phyloP scores from a whole-genome alignment of 176 grass and related monocot genomes.

The Avena insularis region DNA sequence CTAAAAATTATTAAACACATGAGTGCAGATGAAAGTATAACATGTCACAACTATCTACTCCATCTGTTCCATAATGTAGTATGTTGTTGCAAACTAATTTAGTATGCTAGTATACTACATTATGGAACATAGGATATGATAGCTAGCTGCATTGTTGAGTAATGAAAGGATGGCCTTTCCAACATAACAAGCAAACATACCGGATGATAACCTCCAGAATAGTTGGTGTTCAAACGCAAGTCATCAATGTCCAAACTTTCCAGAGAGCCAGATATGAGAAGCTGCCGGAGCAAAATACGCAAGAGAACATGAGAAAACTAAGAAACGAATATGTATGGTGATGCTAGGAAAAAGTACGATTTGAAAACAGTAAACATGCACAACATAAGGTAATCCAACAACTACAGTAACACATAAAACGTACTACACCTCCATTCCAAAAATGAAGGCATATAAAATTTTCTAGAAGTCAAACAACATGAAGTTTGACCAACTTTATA shows the following conservation, averaged over 20 bases:
- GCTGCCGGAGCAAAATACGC: constrained; percentile 50
- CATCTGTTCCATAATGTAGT: too few species aligned
- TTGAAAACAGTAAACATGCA: constrained; percentile 23
- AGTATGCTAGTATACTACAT: too few species aligned
- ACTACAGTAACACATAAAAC: constrained; percentile 26
- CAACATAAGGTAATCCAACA: neutral
- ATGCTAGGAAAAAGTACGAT: constrained; percentile 10
- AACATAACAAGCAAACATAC: constrained; percentile 55
- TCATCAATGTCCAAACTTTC: constrained; percentile 98
- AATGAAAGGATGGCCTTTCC: constrained; percentile 23
- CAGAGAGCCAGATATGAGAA: constrained; percentile 98
- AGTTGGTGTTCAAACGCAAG: constrained; percentile 79
- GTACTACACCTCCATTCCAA: neutral
- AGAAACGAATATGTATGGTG: constrained; percentile 18
- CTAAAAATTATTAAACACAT: neutral
- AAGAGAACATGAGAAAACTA: constrained; percentile 29
- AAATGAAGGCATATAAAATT: too few species aligned
- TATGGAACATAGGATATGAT: neutral
- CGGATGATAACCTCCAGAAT: constrained; percentile 87
- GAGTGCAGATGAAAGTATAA: constrained; percentile 21
- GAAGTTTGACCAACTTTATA: too few species aligned
- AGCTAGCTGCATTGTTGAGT: constrained; percentile 15
- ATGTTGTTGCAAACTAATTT: too few species aligned
- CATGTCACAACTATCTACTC: neutral
- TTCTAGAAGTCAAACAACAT: too few species aligned